Percentiles rank a stretch among this genome's conserved stretches.
Evolutionary conservation across 768 basidiomycete genomes (phyloP).

Genomic region (Pulveroboletus sp.): DNA sequence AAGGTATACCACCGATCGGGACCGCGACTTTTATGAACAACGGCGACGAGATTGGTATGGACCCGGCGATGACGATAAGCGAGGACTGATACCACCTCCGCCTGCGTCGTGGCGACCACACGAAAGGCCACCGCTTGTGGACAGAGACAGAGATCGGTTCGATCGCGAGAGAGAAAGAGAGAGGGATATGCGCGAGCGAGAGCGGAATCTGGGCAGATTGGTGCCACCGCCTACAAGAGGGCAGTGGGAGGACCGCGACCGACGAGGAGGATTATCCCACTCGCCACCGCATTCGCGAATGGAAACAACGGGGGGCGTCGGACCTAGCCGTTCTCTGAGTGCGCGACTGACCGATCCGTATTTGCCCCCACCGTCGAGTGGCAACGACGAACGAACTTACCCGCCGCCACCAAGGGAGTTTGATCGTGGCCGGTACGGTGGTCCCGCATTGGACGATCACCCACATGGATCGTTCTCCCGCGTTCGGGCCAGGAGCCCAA

Average conservation of each 20-base stretch:
- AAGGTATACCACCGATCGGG: conserved; percentile 27
- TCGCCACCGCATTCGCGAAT: conserved; percentile 21
- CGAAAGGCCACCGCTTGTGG: conserved; percentile 29
- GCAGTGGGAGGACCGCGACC: conserved; percentile 39
- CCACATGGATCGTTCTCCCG: conserved; percentile 31
- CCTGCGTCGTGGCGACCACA: conserved; percentile 27
- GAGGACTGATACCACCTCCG: conserved; percentile 11
- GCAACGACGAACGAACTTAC: conserved; percentile 25
- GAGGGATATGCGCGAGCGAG: conserved; percentile 31
- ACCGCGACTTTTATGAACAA: conserved; percentile 30
- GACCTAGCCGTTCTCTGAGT: conserved; percentile 23
- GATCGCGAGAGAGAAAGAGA: conserved; percentile 35
- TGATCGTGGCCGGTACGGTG: conserved; percentile 28
- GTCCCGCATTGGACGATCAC: conserved; percentile 10
- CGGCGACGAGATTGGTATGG: conserved; percentile 29
- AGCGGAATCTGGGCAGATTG: conserved; percentile 18
- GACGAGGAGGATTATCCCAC: conserved; percentile 28
- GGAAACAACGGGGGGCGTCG: conserved; percentile 3
- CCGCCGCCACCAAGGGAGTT: conserved; percentile 21
- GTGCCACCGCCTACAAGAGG: conserved; percentile 20
- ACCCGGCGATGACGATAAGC: conserved; percentile 40
- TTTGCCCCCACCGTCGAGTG: background rate
- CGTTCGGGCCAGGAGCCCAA: conserved; percentile 44
- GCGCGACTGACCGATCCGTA: conserved; percentile 29
- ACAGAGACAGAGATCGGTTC: conserved; percentile 37